A percentile compares a stretch with the other conserved stretches of the same genome.
Evolutionary conservation across 202 grass and related monocot species (phyloP).

Genomic region (Panicum hallii): DNA sequence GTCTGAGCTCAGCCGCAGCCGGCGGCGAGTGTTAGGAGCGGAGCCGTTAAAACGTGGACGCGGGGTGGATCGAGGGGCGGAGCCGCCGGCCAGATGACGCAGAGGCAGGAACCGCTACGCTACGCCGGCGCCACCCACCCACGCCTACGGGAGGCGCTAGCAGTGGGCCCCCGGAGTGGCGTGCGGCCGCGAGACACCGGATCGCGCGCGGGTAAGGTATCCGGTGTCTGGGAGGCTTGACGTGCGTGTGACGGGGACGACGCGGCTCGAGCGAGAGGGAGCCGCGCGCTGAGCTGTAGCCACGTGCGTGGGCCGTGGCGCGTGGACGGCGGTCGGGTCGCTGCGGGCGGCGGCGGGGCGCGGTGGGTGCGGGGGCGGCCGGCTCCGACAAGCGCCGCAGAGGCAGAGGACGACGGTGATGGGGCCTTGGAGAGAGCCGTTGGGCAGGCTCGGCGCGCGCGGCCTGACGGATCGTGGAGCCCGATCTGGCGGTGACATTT

Average conservation of each 20-base stretch:
- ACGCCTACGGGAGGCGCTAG: not conserved
- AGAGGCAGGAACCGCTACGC: slow-evolving; percentile 9
- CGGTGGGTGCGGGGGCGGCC: not conserved
- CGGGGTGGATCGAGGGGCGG: not conserved
- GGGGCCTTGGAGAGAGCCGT: not conserved
- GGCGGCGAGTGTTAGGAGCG: not conserved
- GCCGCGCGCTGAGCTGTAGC: slow-evolving; percentile 42
- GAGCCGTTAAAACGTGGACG: slow-evolving; percentile 15
- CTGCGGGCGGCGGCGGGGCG: not conserved
- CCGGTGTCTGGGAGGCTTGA: not conserved
- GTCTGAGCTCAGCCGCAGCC: not conserved
- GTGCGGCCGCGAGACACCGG: not conserved
- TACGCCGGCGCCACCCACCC: not conserved
- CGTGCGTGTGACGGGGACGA: not conserved
- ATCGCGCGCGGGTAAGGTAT: slow-evolving; percentile 35
- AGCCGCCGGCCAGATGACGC: slow-evolving; percentile 18
- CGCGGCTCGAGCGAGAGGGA: not conserved
- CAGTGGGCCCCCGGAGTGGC: slow-evolving; percentile 7
- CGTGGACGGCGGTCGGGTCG: not conserved
- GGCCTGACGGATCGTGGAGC: too few relatives aligned
- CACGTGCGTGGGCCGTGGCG: slow-evolving; percentile 38
- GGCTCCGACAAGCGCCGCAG: slow-evolving; percentile 26
- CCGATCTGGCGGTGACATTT: too few relatives aligned
- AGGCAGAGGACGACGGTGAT: not conserved
- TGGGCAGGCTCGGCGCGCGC: not conserved